Percentiles rank a stretch among this genome's conserved stretches.
phyloP scores from a whole-genome alignment of 176 grass and related monocot species.

The Carex kokanica region DNA sequence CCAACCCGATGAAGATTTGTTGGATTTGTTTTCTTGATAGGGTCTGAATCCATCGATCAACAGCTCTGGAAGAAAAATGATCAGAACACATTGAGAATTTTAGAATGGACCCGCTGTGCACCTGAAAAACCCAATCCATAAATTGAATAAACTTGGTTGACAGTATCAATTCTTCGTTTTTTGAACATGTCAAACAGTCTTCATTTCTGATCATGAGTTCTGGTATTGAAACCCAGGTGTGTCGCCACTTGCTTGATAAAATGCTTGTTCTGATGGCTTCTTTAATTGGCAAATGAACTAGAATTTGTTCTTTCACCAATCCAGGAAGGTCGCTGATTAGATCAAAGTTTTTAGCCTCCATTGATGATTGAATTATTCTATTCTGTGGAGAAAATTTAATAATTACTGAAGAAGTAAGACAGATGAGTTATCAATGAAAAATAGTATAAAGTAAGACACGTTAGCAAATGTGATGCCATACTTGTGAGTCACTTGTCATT shows the following conservation, averaged over 20 bases:
- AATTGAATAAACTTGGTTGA: conserved; percentile 21
- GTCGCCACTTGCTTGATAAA: conserved; percentile 23
- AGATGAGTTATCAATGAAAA: background rate
- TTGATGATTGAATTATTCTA: background rate
- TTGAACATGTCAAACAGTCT: conserved; percentile 18
- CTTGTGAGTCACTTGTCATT: background rate
- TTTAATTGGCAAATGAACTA: conserved; percentile 24
- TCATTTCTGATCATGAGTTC: conserved; percentile 13
- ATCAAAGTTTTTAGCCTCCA: conserved; percentile 14
- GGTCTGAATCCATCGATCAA: conserved; percentile 21
- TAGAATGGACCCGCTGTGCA: conserved; percentile 10
- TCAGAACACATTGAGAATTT: conserved; percentile 24
- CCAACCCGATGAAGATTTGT: conserved; percentile 18
- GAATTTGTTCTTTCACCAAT: conserved; percentile 19
- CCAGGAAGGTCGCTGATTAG: conserved; percentile 22
- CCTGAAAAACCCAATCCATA: conserved; percentile 19
- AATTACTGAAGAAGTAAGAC: background rate
- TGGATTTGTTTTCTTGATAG: conserved; percentile 26
- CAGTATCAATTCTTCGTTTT: conserved; percentile 15
- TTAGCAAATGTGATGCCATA: background rate
- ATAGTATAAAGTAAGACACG: background rate
- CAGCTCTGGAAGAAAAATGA: conserved; percentile 12
- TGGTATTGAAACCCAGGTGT: conserved; percentile 26
- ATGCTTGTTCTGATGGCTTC: conserved; percentile 21
- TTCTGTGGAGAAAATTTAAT: background rate